Base-by-base conservation (phyloP, 1,284 basidiomycete genomes). In the Cutaneotrichosporon mucoides region DNA sequence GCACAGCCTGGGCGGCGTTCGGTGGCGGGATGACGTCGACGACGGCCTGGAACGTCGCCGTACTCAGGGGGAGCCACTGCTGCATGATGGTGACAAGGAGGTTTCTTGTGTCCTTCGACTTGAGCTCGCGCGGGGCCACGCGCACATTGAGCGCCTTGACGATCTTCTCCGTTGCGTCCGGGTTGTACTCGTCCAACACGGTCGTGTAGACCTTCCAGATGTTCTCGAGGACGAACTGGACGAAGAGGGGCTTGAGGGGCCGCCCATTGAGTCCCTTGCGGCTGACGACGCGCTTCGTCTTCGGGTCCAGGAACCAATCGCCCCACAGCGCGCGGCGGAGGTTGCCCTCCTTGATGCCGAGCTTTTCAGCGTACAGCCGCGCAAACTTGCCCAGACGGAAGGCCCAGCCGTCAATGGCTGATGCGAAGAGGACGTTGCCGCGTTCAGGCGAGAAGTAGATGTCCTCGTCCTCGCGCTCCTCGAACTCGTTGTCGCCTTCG, bases 361-460 rank as follows among this genome's bases (percentile, higher is more conserved):
- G 84, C 78, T 97, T 98, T 33, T 85, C 83, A 1, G 91, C 88
- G 78, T 95, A 99, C 10, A 99, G 81, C 71, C 93, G 87, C 0
- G 96, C 92, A 73, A 99, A 99, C 68, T 90, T 91, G 60, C 89
- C 87, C 6, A 98, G 84, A 38, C 95, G 84, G 81, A 99, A 99
- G 0, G 94, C 96, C 95, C 96, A 99, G 3, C 94, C 93, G 71
- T 98, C 93, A 59, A 98, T 86, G 3, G 96, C 96, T 40, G 89
- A 93, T 1, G 95, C 91, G 75, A 99, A 99, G 47, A 99, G 84
- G 46, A 99, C 96, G 72, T 98, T 99, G 24, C 96, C 96, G 60
- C 86, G 85, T 70, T 95, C 90, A 0, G 96, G 96, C 2, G 93
- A 90, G 70, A 99, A 99, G 79, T 99, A 99, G 59, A 99, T 87